phyloP scores from a whole-genome alignment of 768 basidiomycete genomes.

The Dioszegia aurantiaca region DNA sequence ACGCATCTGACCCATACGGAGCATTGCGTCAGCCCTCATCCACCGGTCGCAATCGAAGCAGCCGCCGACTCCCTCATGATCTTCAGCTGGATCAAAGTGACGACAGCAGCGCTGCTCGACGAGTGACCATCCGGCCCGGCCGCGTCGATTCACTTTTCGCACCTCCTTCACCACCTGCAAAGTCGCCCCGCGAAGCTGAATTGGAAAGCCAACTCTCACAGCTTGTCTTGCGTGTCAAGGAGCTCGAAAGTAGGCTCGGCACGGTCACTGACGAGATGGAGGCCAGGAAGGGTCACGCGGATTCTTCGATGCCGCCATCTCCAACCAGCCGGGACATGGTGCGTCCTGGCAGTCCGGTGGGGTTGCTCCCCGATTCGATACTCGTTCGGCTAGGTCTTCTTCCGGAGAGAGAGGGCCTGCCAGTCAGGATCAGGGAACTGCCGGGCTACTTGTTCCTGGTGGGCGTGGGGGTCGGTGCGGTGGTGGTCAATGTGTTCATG shows the following conservation, averaged over 20 bases:
- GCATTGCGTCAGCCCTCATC: constrained; percentile 23
- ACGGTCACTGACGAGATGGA: constrained; percentile 11
- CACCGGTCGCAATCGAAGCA: neutral
- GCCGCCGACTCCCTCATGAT: constrained; percentile 1
- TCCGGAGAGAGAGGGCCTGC: constrained; percentile 28
- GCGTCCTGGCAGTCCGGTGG: constrained; percentile 20
- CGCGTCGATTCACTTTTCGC: constrained; percentile 23
- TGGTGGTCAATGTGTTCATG: constrained; percentile 37
- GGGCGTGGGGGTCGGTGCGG: constrained; percentile 46
- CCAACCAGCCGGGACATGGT: constrained; percentile 3
- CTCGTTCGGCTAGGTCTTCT: constrained; percentile 17
- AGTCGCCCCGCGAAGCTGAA: constrained; percentile 17
- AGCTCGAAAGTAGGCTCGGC: constrained; percentile 22
- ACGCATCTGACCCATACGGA: constrained; percentile 24
- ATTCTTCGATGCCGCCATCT: neutral
- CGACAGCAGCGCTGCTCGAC: constrained; percentile 14
- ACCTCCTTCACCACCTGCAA: constrained; percentile 5
- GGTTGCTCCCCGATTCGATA: constrained; percentile 17
- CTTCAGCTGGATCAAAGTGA: neutral
- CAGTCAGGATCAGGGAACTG: constrained; percentile 33
- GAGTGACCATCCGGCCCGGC: constrained; percentile 27
- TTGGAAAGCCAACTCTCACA: constrained; percentile 25
- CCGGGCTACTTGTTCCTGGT: constrained; percentile 44
- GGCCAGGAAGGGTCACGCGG: neutral
- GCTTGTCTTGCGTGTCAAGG: constrained; percentile 27